These are phyloP conservation scores for Parsonsia alboflavescens DNA, from an alignment of 257 asterid genomes.

Conservation along the genomic window DNA sequence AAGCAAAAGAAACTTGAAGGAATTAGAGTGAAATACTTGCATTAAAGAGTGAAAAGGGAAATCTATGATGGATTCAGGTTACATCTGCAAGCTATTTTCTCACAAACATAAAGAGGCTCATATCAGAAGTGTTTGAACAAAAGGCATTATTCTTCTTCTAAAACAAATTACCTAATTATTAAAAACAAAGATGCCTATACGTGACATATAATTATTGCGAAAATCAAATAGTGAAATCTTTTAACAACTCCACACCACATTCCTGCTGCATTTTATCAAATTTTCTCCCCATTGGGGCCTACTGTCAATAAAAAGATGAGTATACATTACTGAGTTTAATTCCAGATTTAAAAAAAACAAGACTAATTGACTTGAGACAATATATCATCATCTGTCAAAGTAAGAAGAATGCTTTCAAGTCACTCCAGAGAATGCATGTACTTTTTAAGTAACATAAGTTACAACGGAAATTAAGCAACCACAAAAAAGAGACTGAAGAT, in stretches of 20 bases:
- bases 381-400: not conserved
- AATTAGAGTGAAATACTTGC: not conserved
- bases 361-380: not conserved
- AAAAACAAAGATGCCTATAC: not conserved
- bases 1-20: not conserved
- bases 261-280: not conserved
- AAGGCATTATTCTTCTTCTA: not conserved
- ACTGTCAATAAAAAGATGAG: not conserved
- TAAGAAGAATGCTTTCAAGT: not conserved
- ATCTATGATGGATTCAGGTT: not conserved
- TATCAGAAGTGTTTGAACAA: not conserved
- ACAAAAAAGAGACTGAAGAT: not conserved
- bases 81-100: not conserved
- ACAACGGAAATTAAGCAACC: not conserved
- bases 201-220: not conserved
- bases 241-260: not conserved
- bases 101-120: not conserved
- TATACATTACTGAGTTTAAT: not conserved
- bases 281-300: not conserved
- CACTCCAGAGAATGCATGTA: not conserved
- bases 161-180: not conserved
- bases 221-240: not conserved
- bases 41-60: not conserved
- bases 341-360: not conserved
- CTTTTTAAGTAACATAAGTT: not conserved